These are phyloP conservation scores for Chiua virens DNA, from an alignment of 768 basidiomycete species.

Conservation along the genomic window DNA sequence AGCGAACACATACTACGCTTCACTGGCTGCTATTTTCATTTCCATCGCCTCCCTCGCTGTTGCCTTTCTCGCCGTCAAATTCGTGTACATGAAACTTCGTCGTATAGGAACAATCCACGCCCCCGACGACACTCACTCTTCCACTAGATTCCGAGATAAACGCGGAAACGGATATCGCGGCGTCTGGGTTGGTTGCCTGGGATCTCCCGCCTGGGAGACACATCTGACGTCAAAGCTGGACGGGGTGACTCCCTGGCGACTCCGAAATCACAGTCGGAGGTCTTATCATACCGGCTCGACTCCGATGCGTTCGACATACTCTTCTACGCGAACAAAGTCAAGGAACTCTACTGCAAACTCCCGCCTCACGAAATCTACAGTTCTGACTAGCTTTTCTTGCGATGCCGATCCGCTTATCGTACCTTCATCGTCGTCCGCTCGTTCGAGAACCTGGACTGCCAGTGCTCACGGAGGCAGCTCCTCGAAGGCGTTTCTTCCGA, in stretches of 20 bases:
- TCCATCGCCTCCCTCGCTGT: conserved; percentile 16
- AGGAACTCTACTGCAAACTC: conserved; percentile 3
- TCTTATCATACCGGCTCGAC: conserved; percentile 8
- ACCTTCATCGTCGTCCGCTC: not conserved
- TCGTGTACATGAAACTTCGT: conserved; percentile 30
- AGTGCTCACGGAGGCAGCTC: not conserved
- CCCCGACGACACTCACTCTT: conserved; percentile 1
- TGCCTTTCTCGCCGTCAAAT: conserved; percentile 20
- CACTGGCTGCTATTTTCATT: conserved; percentile 14
- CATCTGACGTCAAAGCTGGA: conserved; percentile 14
- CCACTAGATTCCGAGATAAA: conserved; percentile 7
- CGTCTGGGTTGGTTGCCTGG: conserved; percentile 29
- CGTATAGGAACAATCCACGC: conserved; percentile 28
- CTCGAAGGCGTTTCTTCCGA: not conserved
- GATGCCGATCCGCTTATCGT: conserved; percentile 1
- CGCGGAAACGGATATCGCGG: conserved; percentile 4
- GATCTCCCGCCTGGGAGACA: conserved; percentile 34
- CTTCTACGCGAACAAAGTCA: not conserved
- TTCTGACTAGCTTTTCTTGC: conserved; percentile 5
- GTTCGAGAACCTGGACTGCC: not conserved
- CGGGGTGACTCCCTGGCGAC: conserved; percentile 1
- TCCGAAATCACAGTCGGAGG: not conserved
- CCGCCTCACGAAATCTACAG: conserved; percentile 8
- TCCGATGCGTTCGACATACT: conserved; percentile 4
- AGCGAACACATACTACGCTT: not conserved